Base-by-base conservation (phyloP, 768 basidiomycete genomes). In the Trametes cubensis region DNA sequence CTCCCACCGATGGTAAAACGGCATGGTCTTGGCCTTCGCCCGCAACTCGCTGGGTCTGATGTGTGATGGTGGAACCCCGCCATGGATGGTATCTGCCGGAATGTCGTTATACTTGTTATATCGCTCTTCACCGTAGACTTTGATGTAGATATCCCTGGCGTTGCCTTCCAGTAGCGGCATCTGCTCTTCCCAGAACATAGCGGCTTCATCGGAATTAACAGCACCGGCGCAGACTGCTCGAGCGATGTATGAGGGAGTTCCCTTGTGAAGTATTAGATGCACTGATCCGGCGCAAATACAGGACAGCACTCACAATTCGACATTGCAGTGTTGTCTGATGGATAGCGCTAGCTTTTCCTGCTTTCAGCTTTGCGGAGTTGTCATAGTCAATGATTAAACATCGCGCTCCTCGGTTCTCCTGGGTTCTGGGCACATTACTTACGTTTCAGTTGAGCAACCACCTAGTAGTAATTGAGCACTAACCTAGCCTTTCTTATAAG, bases 221-320 rank as follows among this genome's bases (percentile, higher is more conserved):
- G 34, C 14, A 28, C 28, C 28, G 28, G 28, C 28, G 28, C 28
- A 28, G 13, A 55, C 54, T 0, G n/a, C 8, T 4, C 54, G 54
- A 41, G 54, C 54, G 40, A 44, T 55, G 42, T 55, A 55, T 41
- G 15, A 26, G 2, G 54, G 54, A 13, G 54, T 55, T 15, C 54
- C 54, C 54, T 55, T 4, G 7, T 7, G 6, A 21, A 42, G n/a
- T 42, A 11, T 11, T 13, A 40, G 34, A n/a, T 18, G 38, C 25
- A 39, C 23, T 21, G 11, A 25, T 5, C 6, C 14, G 15, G 23
- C 23, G 13, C 49, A 41, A 42, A 15, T 4, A 7, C 20, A 28
- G 20, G 1, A 25, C 6, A 7, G 44, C 25, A 25, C 54, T 3
- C 21, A 55, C 54, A 21, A 41, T 55, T 1, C 54, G 54, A 10